These are phyloP conservation scores for Coniochaeta sp. DNA, from an alignment of 2,329 filamentous ascomycete species.

Conservation along the genomic window DNA sequence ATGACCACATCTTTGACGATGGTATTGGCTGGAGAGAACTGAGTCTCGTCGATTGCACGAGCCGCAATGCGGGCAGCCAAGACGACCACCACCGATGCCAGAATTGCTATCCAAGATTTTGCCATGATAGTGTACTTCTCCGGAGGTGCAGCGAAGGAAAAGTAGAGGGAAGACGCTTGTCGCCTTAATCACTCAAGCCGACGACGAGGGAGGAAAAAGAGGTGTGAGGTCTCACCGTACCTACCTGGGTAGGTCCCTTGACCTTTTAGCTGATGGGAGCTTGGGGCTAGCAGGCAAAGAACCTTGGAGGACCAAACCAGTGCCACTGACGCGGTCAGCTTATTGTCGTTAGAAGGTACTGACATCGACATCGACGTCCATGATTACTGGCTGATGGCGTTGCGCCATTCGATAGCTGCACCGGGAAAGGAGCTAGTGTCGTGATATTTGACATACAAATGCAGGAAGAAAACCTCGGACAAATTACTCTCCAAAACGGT, in stretches of 20 bases:
- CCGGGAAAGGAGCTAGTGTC: not conserved
- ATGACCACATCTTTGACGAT: conserved; percentile 10
- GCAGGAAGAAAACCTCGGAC: too few relatives aligned
- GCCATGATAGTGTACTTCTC: not conserved
- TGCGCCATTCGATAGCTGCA: not conserved
- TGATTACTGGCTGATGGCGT: not conserved
- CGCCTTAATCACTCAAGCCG: not conserved
- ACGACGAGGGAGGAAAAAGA: not conserved
- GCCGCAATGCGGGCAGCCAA: not conserved
- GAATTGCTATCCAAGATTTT: not conserved
- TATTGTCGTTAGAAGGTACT: not conserved
- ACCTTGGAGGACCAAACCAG: not conserved
- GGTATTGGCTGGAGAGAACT: not conserved
- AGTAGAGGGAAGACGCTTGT: not conserved
- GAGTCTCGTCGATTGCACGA: not conserved
- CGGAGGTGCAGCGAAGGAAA: not conserved
- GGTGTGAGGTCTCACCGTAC: too few relatives aligned
- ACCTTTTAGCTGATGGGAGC: too few relatives aligned
- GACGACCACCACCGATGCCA: not conserved
- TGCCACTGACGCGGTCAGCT: not conserved
- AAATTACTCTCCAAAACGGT: too few relatives aligned
- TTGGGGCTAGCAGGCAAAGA: too few relatives aligned
- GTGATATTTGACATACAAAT: not conserved
- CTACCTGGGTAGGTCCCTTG: too few relatives aligned
- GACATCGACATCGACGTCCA: not conserved